These are phyloP conservation scores for Talaromyces wortmannii DNA, from an alignment of 495 filamentous ascomycete genomes.

Conservation along the genomic window DNA sequence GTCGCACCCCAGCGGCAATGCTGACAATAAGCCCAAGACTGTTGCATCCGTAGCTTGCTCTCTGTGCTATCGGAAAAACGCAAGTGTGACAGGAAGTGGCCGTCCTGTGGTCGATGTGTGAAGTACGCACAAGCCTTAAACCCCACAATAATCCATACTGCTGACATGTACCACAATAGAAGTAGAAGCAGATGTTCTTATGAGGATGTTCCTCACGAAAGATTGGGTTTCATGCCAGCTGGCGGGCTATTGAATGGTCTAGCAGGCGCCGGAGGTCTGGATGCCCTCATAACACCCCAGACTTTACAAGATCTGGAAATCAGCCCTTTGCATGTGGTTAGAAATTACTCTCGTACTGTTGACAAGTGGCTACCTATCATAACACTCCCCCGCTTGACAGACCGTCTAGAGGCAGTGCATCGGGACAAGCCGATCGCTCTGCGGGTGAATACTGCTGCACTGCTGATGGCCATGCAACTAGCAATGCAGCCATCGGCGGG, in stretches of 20 bases:
- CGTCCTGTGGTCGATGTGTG: not conserved
- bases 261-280: not conserved
- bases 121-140: not conserved
- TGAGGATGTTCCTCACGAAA: too few relatives aligned
- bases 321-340: not conserved
- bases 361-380: slow-evolving; percentile 1
- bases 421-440: not conserved
- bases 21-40: not conserved
- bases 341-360: not conserved
- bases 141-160: not conserved
- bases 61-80: not conserved
- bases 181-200: not conserved
- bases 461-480: not conserved
- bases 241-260: too few relatives aligned
- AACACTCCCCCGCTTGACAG: not conserved
- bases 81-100: slow-evolving; percentile 1
- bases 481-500: not conserved
- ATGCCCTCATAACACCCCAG: not conserved
- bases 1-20: not conserved
- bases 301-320: not conserved
- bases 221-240: too few relatives aligned
- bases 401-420: not conserved
- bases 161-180: not conserved
- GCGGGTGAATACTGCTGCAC: not conserved
- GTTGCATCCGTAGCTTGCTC: not conserved